phyloP scores from a whole-genome alignment of 768 basidiomycete genomes.

The Ramaria sp. region DNA sequence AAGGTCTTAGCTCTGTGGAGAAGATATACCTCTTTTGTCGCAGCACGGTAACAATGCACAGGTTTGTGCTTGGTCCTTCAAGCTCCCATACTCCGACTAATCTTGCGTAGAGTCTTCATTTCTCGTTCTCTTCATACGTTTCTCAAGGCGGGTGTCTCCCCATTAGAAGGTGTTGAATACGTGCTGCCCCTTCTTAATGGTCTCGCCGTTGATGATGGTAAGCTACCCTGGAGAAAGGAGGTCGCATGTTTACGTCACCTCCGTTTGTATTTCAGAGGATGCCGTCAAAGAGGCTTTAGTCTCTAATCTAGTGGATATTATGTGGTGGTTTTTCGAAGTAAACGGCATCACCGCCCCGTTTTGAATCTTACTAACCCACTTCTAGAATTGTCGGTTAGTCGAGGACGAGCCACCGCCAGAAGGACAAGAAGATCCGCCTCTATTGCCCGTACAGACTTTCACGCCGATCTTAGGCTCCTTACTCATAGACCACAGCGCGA shows the following conservation, averaged over 20 bases:
- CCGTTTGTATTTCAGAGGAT: slow-evolving; percentile 46
- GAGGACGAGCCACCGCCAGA: slow-evolving; percentile 33
- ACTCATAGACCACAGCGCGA: slow-evolving; percentile 67
- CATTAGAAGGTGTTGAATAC: slow-evolving; percentile 86
- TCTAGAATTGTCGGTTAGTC: slow-evolving; percentile 56
- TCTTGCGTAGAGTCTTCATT: slow-evolving; percentile 56
- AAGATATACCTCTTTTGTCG: slow-evolving; percentile 85
- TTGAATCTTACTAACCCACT: not conserved
- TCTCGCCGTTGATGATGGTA: slow-evolving; percentile 81
- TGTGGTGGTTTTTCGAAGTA: slow-evolving; percentile 79
- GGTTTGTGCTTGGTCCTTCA: slow-evolving; percentile 22
- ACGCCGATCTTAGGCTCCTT: slow-evolving; percentile 86
- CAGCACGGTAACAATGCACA: slow-evolving; percentile 57
- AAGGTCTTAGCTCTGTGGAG: slow-evolving; percentile 75
- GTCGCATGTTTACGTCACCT: slow-evolving; percentile 2
- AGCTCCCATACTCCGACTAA: not conserved
- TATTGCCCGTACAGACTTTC: slow-evolving; percentile 75
- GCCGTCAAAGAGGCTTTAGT: slow-evolving; percentile 81
- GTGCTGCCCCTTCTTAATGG: slow-evolving; percentile 82
- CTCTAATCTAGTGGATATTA: slow-evolving; percentile 63
- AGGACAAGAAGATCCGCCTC: slow-evolving; percentile 25
- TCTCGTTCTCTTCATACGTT: slow-evolving; percentile 73
- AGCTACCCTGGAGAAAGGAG: slow-evolving; percentile 13
- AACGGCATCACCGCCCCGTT: not conserved
- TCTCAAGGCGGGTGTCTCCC: slow-evolving; percentile 53